Conservation (phyloP, 176 grass and related monocot genomes). For the Phyllostachys edulis region DNA sequence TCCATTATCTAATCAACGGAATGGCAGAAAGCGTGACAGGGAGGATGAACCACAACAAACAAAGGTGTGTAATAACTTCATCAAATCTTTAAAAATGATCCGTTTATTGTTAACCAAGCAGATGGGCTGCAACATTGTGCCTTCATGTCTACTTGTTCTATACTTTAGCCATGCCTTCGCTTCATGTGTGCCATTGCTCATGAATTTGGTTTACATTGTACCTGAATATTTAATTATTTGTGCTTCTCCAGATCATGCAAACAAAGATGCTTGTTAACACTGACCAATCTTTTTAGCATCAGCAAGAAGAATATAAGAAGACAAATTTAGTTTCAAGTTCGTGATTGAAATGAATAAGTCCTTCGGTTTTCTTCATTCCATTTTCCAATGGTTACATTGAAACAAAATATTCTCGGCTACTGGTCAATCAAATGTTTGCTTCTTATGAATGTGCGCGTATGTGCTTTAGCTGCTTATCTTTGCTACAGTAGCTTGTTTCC, state of each 20-base stretch:
- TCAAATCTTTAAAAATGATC: not conserved
- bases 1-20: conserved; percentile 45
- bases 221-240: not conserved
- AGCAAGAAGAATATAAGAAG: not conserved
- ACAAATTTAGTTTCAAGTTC: not conserved
- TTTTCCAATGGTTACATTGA: not conserved
- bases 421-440: conserved; percentile 7
- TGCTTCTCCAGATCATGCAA: conserved; percentile 1
- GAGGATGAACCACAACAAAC: conserved; percentile 63
- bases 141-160: conserved; percentile 4
- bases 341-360: not conserved
- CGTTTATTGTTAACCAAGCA: conserved; percentile 15
- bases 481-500: not conserved
- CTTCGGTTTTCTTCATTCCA: not conserved
- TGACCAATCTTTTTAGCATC: not conserved
- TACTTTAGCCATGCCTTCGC: not conserved
- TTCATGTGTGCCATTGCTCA: not conserved
- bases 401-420: not conserved
- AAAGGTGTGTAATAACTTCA: conserved; percentile 51
- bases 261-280: conserved; percentile 7
- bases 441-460: conserved; percentile 6
- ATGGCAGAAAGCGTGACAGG: conserved; percentile 59
- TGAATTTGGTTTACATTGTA: not conserved
- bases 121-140: not conserved
- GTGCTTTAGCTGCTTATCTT: not conserved